Evolutionary conservation across 2,329 filamentous ascomycete genomes (phyloP).

Genomic region (Ophiocordyceps camponoti-floridani): DNA sequence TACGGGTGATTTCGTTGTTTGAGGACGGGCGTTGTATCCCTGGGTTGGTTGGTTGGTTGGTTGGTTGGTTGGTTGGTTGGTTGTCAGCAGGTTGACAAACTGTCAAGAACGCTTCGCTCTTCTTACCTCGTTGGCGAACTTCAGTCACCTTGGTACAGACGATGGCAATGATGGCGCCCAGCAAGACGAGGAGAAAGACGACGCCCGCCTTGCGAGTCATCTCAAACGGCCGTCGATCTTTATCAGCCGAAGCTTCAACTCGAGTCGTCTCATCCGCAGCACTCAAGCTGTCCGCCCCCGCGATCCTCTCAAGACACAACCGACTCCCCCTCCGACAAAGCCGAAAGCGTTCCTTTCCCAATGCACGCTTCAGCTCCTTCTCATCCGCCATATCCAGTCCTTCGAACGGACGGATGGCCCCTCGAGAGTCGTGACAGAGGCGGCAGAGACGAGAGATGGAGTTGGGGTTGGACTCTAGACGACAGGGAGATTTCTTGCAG

Average conservation of each 20-base stretch:
- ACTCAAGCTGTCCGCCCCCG: neutral
- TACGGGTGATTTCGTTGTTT: conserved; percentile 16
- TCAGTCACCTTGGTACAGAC: neutral
- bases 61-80: too few relatives aligned
- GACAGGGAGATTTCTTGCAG: conserved; percentile 1
- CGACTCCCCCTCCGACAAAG: conserved; percentile 1
- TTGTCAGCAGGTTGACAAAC: too few relatives aligned
- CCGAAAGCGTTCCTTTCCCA: conserved; percentile 4
- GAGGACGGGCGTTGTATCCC: conserved; percentile 12
- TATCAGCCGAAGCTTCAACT: neutral
- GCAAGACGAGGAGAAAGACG: neutral
- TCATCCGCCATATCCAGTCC: conserved; percentile 5
- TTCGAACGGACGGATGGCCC: conserved; percentile 1
- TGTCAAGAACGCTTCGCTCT: too few relatives aligned
- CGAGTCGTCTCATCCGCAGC: neutral
- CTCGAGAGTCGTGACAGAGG: conserved; percentile 4
- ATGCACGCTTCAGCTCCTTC: neutral
- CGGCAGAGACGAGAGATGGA: conserved; percentile 8
- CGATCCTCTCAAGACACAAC: neutral
- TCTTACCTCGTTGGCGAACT: neutral
- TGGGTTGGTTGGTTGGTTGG: too few relatives aligned
- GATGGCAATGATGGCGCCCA: neutral
- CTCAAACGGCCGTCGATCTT: conserved; percentile 4
- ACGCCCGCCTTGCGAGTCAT: neutral
- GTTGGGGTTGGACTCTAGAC: conserved; percentile 9